These are phyloP conservation scores for Hypoxylon sp. DNA, from an alignment of 2,329 filamentous ascomycete genomes.

Conservation along the genomic window DNA sequence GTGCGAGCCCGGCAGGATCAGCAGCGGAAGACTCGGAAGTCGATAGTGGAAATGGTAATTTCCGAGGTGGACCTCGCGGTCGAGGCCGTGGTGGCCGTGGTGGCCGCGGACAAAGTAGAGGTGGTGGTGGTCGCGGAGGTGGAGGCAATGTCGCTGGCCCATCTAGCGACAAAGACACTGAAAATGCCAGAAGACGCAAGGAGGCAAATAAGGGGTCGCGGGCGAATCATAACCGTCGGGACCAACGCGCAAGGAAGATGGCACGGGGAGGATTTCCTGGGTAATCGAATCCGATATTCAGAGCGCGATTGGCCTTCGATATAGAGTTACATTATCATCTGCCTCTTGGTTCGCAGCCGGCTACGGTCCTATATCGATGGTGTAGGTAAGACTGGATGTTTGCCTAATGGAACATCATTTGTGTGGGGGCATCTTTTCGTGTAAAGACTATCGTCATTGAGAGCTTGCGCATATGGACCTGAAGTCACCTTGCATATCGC, in stretches of 20 bases:
- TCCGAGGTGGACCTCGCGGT: slow-evolving; percentile 62
- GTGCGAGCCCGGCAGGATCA: slow-evolving; percentile 65
- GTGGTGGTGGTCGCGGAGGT: slow-evolving; percentile 66
- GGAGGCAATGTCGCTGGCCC: slow-evolving; percentile 75
- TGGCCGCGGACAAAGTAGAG: slow-evolving; percentile 62
- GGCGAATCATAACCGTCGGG: slow-evolving; percentile 89
- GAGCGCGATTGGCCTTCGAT: slow-evolving; percentile 9
- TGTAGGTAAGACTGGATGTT: slow-evolving; percentile 45
- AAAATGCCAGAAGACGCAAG: slow-evolving; percentile 79
- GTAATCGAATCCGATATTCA: slow-evolving; percentile 26
- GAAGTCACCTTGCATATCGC: slow-evolving; percentile 53
- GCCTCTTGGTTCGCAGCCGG: slow-evolving; percentile 48
- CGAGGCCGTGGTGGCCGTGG: slow-evolving; percentile 64
- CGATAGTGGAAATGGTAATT: slow-evolving; percentile 57
- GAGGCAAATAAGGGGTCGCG: slow-evolving; percentile 85
- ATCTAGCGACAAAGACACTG: slow-evolving; percentile 78
- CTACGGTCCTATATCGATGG: slow-evolving; percentile 42
- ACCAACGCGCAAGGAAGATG: slow-evolving; percentile 77
- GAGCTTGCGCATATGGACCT: slow-evolving; percentile 57
- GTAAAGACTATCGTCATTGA: slow-evolving; percentile 57
- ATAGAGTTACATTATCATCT: slow-evolving; percentile 44
- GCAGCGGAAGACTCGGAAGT: slow-evolving; percentile 71
- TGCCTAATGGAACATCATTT: slow-evolving; percentile 42
- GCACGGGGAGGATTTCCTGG: slow-evolving; percentile 64
- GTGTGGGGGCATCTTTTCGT: slow-evolving; percentile 40